These are phyloP conservation scores for Ustilago bromivora DNA, from an alignment of 1,284 basidiomycete genomes.

Conservation along the genomic window DNA sequence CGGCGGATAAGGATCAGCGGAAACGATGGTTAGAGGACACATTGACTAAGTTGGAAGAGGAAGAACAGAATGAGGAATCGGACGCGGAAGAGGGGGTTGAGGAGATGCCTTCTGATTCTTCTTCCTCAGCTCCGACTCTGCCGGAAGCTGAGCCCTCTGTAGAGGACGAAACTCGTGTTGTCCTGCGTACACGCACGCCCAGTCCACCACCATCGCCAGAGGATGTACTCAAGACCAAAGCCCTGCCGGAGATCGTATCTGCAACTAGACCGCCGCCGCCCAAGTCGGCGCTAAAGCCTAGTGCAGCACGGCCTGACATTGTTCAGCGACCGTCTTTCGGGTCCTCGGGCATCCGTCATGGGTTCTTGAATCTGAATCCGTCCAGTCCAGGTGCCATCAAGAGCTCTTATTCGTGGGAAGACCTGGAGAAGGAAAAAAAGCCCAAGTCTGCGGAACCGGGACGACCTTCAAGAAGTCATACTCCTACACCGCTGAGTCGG, in stretches of 20 bases:
- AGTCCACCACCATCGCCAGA: constrained; percentile 46
- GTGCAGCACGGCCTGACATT: constrained; percentile 25
- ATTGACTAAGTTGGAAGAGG: constrained; percentile 59
- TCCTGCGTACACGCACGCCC: constrained; percentile 38
- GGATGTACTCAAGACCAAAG: constrained; percentile 8
- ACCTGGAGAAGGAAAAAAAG: constrained; percentile 38
- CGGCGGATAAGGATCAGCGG: constrained; percentile 37
- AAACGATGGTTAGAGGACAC: constrained; percentile 59
- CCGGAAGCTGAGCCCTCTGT: constrained; percentile 1
- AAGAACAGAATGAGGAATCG: constrained; percentile 32
- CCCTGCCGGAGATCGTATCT: constrained; percentile 45
- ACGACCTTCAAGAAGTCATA: constrained; percentile 34
- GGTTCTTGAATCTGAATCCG: constrained; percentile 57
- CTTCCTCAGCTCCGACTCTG: not conserved
- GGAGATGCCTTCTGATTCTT: not conserved
- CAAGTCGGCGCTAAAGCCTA: constrained; percentile 46
- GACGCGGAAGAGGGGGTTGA: constrained; percentile 16
- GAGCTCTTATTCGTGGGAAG: constrained; percentile 52
- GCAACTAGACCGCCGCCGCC: constrained; percentile 43
- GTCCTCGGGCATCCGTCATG: constrained; percentile 47
- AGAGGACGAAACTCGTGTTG: constrained; percentile 42
- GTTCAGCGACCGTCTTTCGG: constrained; percentile 42
- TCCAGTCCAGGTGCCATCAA: constrained; percentile 55
- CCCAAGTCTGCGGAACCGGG: constrained; percentile 11
- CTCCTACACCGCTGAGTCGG: constrained; percentile 29